Evolutionary conservation across 208 protist genomes (phyloP), one percentile per base, ranked within the genome.

Genomic region (Trypanosoma avium): DNA sequence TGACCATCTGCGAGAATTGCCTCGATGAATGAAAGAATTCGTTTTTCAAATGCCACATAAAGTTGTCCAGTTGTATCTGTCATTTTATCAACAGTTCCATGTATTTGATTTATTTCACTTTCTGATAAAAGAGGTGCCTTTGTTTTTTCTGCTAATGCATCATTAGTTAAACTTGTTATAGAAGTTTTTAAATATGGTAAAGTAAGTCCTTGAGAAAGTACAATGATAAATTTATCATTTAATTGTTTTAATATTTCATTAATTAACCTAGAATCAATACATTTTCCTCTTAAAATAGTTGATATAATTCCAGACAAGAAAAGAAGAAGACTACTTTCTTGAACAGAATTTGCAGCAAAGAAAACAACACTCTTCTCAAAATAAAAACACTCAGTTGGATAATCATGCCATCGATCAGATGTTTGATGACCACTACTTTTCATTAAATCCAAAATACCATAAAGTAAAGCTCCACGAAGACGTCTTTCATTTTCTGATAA

Each of bases 301-400:
- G 88, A 91, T 12, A 90, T 77, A 15, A 73, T 81, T 12, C 88
- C 88, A 32, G 84, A 80, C 35, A 94, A 67, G 33, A 92, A 56
- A 15, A 90, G 68, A 45, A 88, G 64, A 42, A 94, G 72, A 24
- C 73, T 86, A 36, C 67, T 73, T 66, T 91, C 81, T 73, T 94
- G 88, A 29, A 94, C 84, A 0, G 83, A 68, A 71, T 94, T 94
- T 35, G 88, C 80, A n/a, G 75, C 82, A 33, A 75, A 67, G 68
- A 94, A 94, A 45, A 94, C 67, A 48, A 81, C 53, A 30, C 67
- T 46, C 72, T 90, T 90, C 49, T 94, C 88, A 81, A 94, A 90
- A 68, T 83, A 92, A 48, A 94, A 83, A 17, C 76, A 75, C 64
- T 94, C 84, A 9, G 71, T 67, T 9, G 88, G 88, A 32, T 88